Base-by-base conservation (phyloP, 2,329 filamentous ascomycete genomes). In the Talaromyces sp. region DNA sequence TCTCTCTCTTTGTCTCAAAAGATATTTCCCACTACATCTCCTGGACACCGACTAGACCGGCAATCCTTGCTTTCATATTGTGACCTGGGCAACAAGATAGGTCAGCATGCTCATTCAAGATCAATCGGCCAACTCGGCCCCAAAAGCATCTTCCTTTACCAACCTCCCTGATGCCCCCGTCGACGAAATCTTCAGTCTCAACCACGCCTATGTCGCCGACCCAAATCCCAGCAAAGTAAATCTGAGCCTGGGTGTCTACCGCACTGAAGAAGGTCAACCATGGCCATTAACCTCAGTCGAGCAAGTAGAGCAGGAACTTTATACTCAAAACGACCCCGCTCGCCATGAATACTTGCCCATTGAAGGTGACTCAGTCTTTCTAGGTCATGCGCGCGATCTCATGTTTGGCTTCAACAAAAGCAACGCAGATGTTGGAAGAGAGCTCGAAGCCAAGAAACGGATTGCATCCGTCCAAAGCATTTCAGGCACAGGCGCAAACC, bases 271-370 rank as follows among this genome's bases (percentile, higher is more conserved):
- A 75, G 93, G 92, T 70, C 97, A 97, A 83, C 93, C 93, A n/a
- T 97, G 93, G 93, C 89, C 97, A 67, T 81, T 97, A 66, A 93
- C 93, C 13, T 92, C 96, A 9, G 93, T 97, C 67, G 93, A 92
- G 81, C 93, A 94, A 89, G 93, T 94, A 22, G 76, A 78, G 82
- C 75, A 82, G 71, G 66, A 92, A 71, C 87, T 92, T 72, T 86
- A 96, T 69, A 89, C 87, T 76, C 89, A 90, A 77, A 91, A 97
- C 80, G 92, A 93, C 74, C 86, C 91, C 62, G 86, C 95, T 73
- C 94, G 97, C 82, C 95, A 98, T 84, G 95, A 99, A 84, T 99
- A 98, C 82, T 91, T 94, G 64, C 93, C 94, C 65, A 98, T 98
- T 78, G 90, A 92, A 69, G 95, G 95, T 74, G 86, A 97, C 68